Base-by-base conservation (phyloP, 2,329 filamentous ascomycete species). In the Colletotrichum nymphaeae region DNA sequence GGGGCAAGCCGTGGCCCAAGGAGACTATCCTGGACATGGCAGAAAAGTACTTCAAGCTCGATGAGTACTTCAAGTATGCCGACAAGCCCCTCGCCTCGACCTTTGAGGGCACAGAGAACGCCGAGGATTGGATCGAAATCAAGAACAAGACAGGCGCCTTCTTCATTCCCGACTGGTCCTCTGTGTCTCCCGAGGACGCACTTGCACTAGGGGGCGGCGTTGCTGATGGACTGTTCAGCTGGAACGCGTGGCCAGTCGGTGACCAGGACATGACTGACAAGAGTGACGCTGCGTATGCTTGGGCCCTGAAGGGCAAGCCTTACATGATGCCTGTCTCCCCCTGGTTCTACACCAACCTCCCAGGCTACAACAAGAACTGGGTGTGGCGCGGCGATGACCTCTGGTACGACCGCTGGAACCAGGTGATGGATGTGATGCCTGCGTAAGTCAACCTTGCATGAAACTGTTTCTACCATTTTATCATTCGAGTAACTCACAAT, bases 271-370 rank as follows among this genome's bases (percentile, higher is more conserved):
- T 75, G 72, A 63, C 60, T 22, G 78, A 74, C 32, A 68, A 69
- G 30, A 49, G 55, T 2, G 78, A 79, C 60, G 74, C 72, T 14
- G 75, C 74, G 3, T 79, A 77, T 24, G n/a, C 22, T 7, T 11
- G 57, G 16, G 69, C 64, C 6, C 26, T 79, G 12, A 53, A 71
- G 49, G 70, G 58, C 16, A 70, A 67, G 57, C 72, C 79, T 1
- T 84, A 82, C 75, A 89, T 90, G 85, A 89, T 89, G 86, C 84
- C 87, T 2, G 85, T 89, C n/a, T 87, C 86, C 0, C 88, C 89
- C 0, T 90, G 88, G 88, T 91, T 91, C 79, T 91, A 87, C 79
- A 91, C 90, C 62, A 88, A 90, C 71, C 81, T 91, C 3, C 86
- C 88, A 0, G 82, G 83, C 7, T 91, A 86, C 76, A 79, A 82